Percentiles rank a stretch among this genome's conserved stretches.
Conservation (phyloP, 2,329 filamentous ascomycete genomes). For the Pestalotiopsis sp. region DNA sequence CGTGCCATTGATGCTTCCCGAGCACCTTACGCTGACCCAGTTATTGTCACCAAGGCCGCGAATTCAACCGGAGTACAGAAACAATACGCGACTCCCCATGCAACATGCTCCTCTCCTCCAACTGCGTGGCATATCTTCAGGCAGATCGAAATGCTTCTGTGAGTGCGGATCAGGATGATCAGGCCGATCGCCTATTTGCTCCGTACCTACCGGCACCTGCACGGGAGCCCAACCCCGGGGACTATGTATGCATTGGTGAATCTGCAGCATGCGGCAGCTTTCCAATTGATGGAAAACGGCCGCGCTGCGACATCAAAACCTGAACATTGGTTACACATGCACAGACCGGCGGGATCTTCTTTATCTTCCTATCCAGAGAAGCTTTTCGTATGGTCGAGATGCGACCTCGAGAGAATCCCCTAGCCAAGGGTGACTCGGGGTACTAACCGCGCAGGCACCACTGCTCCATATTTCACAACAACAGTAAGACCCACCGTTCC, state of each 20-base stretch:
- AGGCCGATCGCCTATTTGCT: background rate
- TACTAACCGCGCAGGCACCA: background rate
- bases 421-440: background rate
- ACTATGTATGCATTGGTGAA: background rate
- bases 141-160: background rate
- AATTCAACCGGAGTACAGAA: slow-evolving; percentile 2
- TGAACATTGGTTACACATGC: background rate
- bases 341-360: background rate
- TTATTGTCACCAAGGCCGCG: slow-evolving; percentile 1
- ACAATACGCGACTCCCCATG: background rate
- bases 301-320: background rate
- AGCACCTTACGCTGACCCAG: background rate
- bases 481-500: slow-evolving; percentile 5
- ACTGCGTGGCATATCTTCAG: background rate
- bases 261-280: background rate
- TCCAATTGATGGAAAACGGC: background rate
- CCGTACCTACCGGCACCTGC: background rate
- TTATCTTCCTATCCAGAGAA: background rate
- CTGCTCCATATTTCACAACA: background rate
- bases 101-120: background rate
- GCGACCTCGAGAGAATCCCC: background rate
- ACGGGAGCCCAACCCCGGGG: background rate
- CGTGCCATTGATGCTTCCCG: no score
- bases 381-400: background rate
- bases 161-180: background rate